These are phyloP conservation scores for Coprinopsis sp. DNA, from an alignment of 768 basidiomycete genomes.

Conservation along the genomic window DNA sequence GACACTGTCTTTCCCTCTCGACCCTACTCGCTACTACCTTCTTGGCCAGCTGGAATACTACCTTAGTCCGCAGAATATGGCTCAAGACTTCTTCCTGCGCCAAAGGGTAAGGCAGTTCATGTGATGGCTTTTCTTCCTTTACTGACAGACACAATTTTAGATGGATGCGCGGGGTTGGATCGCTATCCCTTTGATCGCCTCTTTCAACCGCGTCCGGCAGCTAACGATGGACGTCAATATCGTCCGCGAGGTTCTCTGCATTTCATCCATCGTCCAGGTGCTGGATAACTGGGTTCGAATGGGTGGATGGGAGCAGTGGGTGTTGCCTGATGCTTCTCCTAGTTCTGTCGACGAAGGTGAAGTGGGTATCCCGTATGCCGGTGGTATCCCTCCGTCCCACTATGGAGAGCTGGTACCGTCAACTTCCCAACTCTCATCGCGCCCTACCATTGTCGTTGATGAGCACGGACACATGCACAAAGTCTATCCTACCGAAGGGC, in stretches of 20 bases:
- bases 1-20: conserved; percentile 50
- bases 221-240: conserved; percentile 56
- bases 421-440: no score
- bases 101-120: conserved; percentile 72
- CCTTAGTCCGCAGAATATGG: conserved; percentile 85
- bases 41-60: conserved; percentile 90
- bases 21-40: conserved; percentile 62
- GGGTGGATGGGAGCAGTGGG: conserved; percentile 58
- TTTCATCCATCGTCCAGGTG: conserved; percentile 73
- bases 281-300: conserved; percentile 63
- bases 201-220: conserved; percentile 78
- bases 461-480: no score
- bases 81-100: conserved; percentile 79
- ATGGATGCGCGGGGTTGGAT: conserved; percentile 93
- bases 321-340: conserved; percentile 55
- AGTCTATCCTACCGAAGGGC: no score
- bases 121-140: conserved; percentile 15
- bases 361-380: conserved; percentile 7
- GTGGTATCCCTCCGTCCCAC: conserved; percentile 5
- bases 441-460: no score
- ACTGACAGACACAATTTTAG: conserved; percentile 32
- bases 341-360: conserved; percentile 38
- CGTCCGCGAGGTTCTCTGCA: conserved; percentile 63
- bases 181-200: conserved; percentile 71
- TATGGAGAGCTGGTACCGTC: no score